Evolutionary conservation across 1,139 yeast genomes (phyloP).

Genomic region (Saccharomyces hybrid): DNA sequence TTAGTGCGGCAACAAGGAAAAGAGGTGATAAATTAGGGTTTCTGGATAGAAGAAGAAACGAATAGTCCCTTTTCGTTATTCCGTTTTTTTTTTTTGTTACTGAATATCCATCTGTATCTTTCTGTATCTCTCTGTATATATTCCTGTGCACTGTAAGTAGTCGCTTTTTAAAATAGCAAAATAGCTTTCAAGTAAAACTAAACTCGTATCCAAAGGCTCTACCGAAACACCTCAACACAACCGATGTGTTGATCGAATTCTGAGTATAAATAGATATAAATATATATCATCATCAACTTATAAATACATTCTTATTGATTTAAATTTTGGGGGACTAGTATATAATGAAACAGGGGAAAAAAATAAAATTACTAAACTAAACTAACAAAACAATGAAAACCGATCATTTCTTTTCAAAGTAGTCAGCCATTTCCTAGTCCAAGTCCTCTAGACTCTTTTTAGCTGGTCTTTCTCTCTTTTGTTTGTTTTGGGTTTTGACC

Average conservation of each 20-base stretch:
- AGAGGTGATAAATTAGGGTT: slow-evolving; percentile 34
- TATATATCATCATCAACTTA: neutral
- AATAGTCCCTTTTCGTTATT: neutral
- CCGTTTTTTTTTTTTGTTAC: too few species aligned
- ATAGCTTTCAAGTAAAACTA: too few species aligned
- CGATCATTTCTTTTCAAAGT: slow-evolving; percentile 38
- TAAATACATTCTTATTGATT: neutral
- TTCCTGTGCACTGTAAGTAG: neutral
- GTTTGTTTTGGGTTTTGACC: slow-evolving; percentile 31
- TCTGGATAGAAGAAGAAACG: slow-evolving; percentile 25
- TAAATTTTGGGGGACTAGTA: neutral
- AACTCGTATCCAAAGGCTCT: too few species aligned
- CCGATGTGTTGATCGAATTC: too few species aligned
- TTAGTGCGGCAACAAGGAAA: slow-evolving; percentile 41
- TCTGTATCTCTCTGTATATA: neutral
- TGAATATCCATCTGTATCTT: too few species aligned
- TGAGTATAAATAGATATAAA: neutral
- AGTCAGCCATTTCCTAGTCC: slow-evolving; percentile 91
- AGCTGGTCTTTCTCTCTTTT: slow-evolving; percentile 37
- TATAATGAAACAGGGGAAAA: slow-evolving; percentile 2
- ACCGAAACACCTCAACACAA: too few species aligned
- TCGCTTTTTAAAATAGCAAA: neutral
- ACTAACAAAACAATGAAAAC: neutral
- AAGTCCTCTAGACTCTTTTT: slow-evolving; percentile 83
- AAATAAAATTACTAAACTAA: slow-evolving; percentile 1